phyloP scores from a whole-genome alignment of 768 basidiomycete species.

The Cyclocybe aegerita region DNA sequence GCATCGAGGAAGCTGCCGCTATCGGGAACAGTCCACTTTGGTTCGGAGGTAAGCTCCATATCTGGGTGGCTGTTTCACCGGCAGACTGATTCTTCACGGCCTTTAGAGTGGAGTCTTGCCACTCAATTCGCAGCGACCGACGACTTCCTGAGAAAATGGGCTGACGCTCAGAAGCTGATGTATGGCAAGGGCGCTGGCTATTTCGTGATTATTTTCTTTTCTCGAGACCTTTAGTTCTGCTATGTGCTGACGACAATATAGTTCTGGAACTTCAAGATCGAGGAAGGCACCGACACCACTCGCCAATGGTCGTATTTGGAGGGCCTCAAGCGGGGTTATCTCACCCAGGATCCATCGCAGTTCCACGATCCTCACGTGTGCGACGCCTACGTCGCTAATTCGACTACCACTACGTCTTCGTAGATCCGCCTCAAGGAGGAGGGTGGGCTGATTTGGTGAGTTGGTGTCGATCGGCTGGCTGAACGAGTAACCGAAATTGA shows the following conservation, averaged over 20 bases:
- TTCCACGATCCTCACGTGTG: constrained; percentile 65
- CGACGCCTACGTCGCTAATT: constrained; percentile 40
- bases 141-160: constrained; percentile 64
- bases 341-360: constrained; percentile 61
- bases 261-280: constrained; percentile 76
- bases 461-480: too few species aligned
- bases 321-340: constrained; percentile 54
- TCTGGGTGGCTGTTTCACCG: background rate
- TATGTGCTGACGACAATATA: constrained; percentile 7
- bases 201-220: constrained; percentile 46
- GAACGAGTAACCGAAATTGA: too few species aligned
- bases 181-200: constrained; percentile 64
- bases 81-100: background rate
- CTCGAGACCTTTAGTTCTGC: background rate
- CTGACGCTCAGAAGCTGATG: constrained; percentile 70
- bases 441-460: too few species aligned
- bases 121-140: constrained; percentile 66
- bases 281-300: constrained; percentile 50
- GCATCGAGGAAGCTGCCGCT: constrained; percentile 39
- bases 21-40: constrained; percentile 38
- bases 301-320: constrained; percentile 76
- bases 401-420: background rate
- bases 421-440: background rate
- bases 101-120: constrained; percentile 48
- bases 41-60: constrained; percentile 34